Evolutionary conservation across 2,329 filamentous ascomycete genomes (phyloP).

Genomic region (Didymella exigua): DNA sequence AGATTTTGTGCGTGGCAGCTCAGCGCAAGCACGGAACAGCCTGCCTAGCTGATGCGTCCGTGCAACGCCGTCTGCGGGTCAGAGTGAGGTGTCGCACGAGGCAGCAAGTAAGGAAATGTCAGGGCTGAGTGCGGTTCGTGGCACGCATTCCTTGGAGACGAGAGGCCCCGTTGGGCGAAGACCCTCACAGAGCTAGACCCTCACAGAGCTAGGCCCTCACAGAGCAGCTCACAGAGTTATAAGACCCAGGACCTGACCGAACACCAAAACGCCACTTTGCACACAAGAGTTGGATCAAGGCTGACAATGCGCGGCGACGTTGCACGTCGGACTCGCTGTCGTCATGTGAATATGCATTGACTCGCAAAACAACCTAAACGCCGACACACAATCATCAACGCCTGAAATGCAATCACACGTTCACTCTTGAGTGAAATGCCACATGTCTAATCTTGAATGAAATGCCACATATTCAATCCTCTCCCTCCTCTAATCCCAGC

Average conservation of each 20-base stretch:
- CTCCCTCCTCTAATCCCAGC: constrained; percentile 1
- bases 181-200: neutral
- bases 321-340: neutral
- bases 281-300: neutral
- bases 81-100: constrained; percentile 1
- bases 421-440: constrained; percentile 3
- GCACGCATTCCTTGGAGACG: constrained; percentile 5
- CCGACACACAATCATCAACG: too few species aligned
- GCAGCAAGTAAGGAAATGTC: neutral
- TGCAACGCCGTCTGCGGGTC: neutral
- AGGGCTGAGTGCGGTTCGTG: constrained; percentile 7
- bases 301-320: neutral
- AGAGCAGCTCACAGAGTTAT: too few species aligned
- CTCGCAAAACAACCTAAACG: too few species aligned
- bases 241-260: neutral
- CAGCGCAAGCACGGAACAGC: neutral
- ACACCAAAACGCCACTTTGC: neutral
- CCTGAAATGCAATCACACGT: too few species aligned
- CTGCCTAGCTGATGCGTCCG: neutral
- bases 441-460: neutral
- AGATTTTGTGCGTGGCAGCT: neutral
- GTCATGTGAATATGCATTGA: neutral
- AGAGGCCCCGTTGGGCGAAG: neutral
- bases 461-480: constrained; percentile 7
- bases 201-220: neutral